phyloP scores from a whole-genome alignment of 192 early-diverging fungal genomes.

The Rhizoclosmatium sp. region DNA sequence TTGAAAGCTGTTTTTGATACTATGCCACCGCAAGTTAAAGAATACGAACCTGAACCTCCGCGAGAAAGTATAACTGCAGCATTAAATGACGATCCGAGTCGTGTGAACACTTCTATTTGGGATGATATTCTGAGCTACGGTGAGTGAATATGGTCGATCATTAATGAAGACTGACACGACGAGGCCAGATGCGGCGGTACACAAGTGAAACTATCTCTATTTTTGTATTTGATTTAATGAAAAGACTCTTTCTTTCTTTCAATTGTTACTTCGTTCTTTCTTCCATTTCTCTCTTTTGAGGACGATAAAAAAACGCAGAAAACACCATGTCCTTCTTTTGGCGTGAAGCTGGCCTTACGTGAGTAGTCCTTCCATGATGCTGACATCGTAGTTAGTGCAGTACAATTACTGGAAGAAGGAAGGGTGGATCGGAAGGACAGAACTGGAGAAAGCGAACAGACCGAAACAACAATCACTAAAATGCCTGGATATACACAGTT shows the following conservation, averaged over 20 bases:
- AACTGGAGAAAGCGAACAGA: background rate
- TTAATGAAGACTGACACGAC: background rate
- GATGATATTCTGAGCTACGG: constrained; percentile 32
- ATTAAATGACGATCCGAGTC: background rate
- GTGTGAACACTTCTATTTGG: constrained; percentile 10
- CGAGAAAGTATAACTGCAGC: constrained; percentile 1
- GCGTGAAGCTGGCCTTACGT: constrained; percentile 65
- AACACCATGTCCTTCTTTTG: constrained; percentile 54
- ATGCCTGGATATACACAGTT: constrained; percentile 58
- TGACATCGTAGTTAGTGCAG: too few relatives aligned
- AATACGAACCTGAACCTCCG: constrained; percentile 1
- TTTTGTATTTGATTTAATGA: too few relatives aligned
- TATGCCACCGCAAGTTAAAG: constrained; percentile 6
- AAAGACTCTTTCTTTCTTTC: too few relatives aligned
- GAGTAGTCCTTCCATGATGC: constrained; percentile 7
- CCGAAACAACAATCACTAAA: background rate
- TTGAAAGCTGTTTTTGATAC: constrained; percentile 18
- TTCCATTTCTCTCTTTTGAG: background rate
- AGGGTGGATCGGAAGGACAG: background rate
- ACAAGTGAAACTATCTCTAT: too few relatives aligned
- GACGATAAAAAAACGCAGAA: constrained; percentile 17
- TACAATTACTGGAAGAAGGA: background rate
- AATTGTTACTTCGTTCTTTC: constrained; percentile 2
- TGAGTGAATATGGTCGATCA: background rate
- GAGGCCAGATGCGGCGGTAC: too few relatives aligned